These are phyloP conservation scores for Metschnikowia anglica DNA, from an alignment of 805 yeast species.

Conservation along the genomic window DNA sequence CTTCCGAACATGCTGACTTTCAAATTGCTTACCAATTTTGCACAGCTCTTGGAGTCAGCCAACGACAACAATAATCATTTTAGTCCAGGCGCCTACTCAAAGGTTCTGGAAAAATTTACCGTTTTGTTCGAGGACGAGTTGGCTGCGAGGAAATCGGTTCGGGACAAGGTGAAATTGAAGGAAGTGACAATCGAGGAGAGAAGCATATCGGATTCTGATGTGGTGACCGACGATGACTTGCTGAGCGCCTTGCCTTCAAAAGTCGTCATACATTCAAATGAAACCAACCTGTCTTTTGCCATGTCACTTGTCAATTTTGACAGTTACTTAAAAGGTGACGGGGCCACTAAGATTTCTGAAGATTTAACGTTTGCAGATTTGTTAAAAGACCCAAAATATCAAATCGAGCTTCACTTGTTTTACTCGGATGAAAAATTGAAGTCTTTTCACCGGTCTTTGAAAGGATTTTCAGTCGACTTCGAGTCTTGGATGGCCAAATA, in stretches of 20 bases:
- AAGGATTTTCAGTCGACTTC: conserved; percentile 45
- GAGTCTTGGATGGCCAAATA: conserved; percentile 53
- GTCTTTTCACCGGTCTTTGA: conserved; percentile 34
- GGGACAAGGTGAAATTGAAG: conserved; percentile 28
- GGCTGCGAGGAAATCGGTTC: conserved; percentile 37
- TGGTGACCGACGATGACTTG: conserved; percentile 54
- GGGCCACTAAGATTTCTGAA: neutral
- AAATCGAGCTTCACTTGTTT: conserved; percentile 45
- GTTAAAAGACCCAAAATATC: conserved; percentile 5
- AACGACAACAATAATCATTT: conserved; percentile 28
- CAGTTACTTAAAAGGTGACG: conserved; percentile 19
- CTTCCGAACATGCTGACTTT: conserved; percentile 54
- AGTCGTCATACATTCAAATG: conserved; percentile 36
- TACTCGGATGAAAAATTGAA: conserved; percentile 55
- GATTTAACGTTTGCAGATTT: conserved; percentile 9
- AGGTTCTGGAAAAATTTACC: conserved; percentile 34
- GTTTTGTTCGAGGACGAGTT: conserved; percentile 44
- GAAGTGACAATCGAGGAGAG: conserved; percentile 37
- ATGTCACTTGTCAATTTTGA: conserved; percentile 34
- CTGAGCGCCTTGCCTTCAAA: conserved; percentile 54
- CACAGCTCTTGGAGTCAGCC: conserved; percentile 40
- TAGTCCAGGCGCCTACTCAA: conserved; percentile 35
- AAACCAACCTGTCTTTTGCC: conserved; percentile 31
- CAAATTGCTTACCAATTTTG: conserved; percentile 48
- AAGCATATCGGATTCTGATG: conserved; percentile 33